These are phyloP conservation scores for Septoria petroselini DNA, from an alignment of 2,329 filamentous ascomycete species.

Conservation along the genomic window DNA sequence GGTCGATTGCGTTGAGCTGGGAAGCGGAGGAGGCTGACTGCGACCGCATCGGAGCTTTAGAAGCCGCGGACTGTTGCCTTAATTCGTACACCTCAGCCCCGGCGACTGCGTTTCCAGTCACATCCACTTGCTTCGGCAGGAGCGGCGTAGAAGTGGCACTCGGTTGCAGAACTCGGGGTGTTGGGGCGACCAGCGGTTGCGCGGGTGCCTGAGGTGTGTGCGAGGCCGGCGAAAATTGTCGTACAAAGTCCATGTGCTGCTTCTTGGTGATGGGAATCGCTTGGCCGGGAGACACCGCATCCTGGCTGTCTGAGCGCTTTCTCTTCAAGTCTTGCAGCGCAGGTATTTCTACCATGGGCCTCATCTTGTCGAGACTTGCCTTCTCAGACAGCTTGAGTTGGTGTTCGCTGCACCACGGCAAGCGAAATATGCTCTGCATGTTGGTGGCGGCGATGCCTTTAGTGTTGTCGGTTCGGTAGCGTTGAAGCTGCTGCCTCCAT, in stretches of 20 bases:
- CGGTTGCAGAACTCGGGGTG: constrained; percentile 2
- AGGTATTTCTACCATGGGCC: constrained; percentile 47
- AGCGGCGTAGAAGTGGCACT: constrained; percentile 4
- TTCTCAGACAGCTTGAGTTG: constrained; percentile 34
- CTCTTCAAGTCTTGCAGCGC: constrained; percentile 56
- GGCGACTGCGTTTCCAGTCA: constrained; percentile 3
- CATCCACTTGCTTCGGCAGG: constrained; percentile 4
- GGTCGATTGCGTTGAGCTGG: constrained; percentile 8
- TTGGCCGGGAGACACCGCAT: constrained; percentile 31
- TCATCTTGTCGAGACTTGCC: constrained; percentile 41
- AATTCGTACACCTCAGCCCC: background rate
- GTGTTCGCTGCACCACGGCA: constrained; percentile 46
- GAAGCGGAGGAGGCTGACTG: constrained; percentile 2
- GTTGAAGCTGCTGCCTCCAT: constrained; percentile 29
- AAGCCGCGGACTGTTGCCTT: background rate
- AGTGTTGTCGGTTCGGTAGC: constrained; percentile 22
- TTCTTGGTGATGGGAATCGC: constrained; percentile 26
- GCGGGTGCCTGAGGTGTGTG: constrained; percentile 1
- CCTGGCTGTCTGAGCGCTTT: constrained; percentile 53
- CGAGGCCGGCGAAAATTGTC: constrained; percentile 17
- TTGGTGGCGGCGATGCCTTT: constrained; percentile 29
- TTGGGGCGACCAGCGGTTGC: background rate
- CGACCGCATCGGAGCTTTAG: background rate
- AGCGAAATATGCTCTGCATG: constrained; percentile 53
- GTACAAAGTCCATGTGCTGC: constrained; percentile 32